Conservation (phyloP, 164 flowering plant species). For the Vitis amurensis region DNA sequence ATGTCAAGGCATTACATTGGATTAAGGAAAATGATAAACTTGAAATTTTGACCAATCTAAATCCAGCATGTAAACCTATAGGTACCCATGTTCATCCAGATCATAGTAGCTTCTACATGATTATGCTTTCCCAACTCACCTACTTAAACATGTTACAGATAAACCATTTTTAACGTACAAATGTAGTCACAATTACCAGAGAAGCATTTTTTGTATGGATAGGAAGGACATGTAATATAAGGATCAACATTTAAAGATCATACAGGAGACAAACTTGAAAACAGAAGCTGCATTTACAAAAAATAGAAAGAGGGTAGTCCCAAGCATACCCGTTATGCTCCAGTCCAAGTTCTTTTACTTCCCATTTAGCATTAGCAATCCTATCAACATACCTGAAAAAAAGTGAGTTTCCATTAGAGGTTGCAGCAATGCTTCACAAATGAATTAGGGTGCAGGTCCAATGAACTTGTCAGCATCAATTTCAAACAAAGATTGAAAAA, state of each 20-base stretch:
- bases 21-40: too few relatives aligned
- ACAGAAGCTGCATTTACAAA: background rate
- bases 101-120: background rate
- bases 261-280: background rate
- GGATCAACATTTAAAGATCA: background rate
- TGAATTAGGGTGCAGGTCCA: background rate
- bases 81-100: background rate
- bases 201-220: background rate
- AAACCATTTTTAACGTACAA: background rate
- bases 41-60: too few relatives aligned
- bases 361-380: slow-evolving; percentile 93
- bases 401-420: slow-evolving; percentile 4
- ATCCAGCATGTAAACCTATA: background rate
- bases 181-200: background rate
- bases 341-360: slow-evolving; percentile 88
- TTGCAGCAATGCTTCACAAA: slow-evolving; percentile 3
- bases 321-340: slow-evolving; percentile 92
- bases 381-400: slow-evolving; percentile 83
- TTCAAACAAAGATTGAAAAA: too few relatives aligned
- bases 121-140: background rate
- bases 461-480: background rate
- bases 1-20: background rate
- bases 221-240: background rate
- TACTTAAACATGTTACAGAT: background rate
- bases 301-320: background rate